Base-by-base conservation (phyloP, 148 eudicot genomes). In the Suaeda aralocaspica region DNA sequence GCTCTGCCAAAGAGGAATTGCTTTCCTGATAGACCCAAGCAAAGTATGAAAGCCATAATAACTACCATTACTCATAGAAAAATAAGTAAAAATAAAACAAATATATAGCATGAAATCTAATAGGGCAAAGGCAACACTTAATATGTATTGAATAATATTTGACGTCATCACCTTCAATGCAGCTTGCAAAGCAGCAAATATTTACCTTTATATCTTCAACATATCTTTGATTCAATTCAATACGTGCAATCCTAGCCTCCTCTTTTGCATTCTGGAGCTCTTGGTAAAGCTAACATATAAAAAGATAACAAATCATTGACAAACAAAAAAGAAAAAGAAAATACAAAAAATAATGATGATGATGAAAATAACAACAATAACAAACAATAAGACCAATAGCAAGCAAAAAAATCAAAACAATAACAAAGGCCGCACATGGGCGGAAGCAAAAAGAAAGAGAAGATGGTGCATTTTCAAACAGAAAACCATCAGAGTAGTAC, bases 251-350 rank as follows among this genome's bases (percentile, higher is more conserved):
- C 72, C 72, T 84, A 36, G 86, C 90, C 66, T 88, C 95, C 76
- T 84, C 84, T 69, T 80, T 81, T 42, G 89, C 88, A 76, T 71
- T 71, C 52, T 82, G 73, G 51, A 90, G 87, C 77, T 85, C 89
- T 71, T 71, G 71, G 72, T 74, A 75, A 46, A 93, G 86, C 98
- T 88, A 72, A 59, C 68, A 41, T 64, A 50, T 57, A 34, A n/a
- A 41, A 51, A 26, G 49, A 12, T 44, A 52, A 25, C 65, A 67
- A 45, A 36, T 2, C 51, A 51, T 33, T 46, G 12, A 28, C 41
- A 72, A 28, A 55, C 44, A 49, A 48, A n/a, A 7, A 24, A 16
- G 16, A 3, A 60, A 33, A n/a, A 53, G 61, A 61, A n/a, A n/a
- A n/a, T n/a, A n/a, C n/a, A n/a, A n/a, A n/a, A n/a, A n/a, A n/a